Evolutionary conservation across 2,329 filamentous ascomycete species (phyloP), one percentile per base, ranked within the genome.

Genomic region (Penicillium sp.): DNA sequence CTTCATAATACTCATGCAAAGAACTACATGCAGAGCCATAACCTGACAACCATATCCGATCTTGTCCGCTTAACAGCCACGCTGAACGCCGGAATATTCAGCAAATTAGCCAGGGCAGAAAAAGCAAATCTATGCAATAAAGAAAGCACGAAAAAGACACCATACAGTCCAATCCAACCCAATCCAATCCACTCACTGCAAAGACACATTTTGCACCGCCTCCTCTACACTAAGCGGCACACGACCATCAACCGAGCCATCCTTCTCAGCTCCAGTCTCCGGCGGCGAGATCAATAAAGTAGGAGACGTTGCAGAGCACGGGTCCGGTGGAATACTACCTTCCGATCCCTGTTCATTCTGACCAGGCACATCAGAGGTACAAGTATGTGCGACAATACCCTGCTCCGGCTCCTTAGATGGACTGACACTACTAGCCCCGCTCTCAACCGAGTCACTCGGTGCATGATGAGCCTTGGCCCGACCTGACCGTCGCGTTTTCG

Each of bases 401-500:
- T 4, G 5, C 12, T 59, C 56, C 5, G 39, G 40, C 16, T 58
- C 56, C 14, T 50, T 59, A 0, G 50, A 44, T 35, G 47, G 37
- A 29, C 47, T 55, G 33, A 51, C 51, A 33, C 40, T 54, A 48
- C 55, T 54, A 12, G 34, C 41, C n/a, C 53, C 49, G 52, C 59
- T 56, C 41, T 59, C 62, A 2, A 59, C 41, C 2, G 62, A 60
- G 46, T 66, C 57, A 31, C 58, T 53, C 51, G 61, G 56, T 41
- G 59, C 41, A 47, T 65, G 57, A 13, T 57, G 49, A 3, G 54
- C 35, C 48, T 61, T 61, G 39, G 61, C 50, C 39, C 68, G 62
- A 8, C 69, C 69, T 61, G 63, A 73, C 16, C 73, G 71, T 25
- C 73, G 69, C 5, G 72, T 66, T 50, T 67, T 72, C 9, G 73